Evolutionary conservation across 352 stramenopile species (phyloP), one percentile per base, ranked within the genome.

Genomic region (Peronospora belbahrii): DNA sequence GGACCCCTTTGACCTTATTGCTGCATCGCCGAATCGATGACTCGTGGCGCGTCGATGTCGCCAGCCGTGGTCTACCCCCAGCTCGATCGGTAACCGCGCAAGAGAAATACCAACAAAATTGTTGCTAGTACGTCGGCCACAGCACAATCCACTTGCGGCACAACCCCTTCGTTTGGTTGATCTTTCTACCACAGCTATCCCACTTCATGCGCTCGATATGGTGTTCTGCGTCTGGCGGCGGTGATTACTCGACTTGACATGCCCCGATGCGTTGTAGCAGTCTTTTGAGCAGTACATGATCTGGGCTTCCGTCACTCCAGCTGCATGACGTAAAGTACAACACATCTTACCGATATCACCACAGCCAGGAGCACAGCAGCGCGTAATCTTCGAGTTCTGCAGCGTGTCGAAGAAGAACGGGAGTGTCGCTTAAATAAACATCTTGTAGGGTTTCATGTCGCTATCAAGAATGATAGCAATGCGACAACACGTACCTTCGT

Each of bases 381-480:
- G 67, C 25, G 59, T 74, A 32, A 82, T 79, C 60, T n/a, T n/a
- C n/a, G 75, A 74, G 56, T 73, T n/a, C 52, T 78, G 59, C 11
- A 72, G 74, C 3, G 48, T 56, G 48, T 83, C 74, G 42, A 85
- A 85, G 47, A 85, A 85, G 57, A 85, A 85, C 0, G 74, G 74
- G 9, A 85, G 55, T 22, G 67, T 76, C n/a, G n/a, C n/a, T n/a
- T n/a, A n/a, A n/a, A n/a, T n/a, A n/a, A n/a, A n/a, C n/a, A n/a
- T n/a, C n/a, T n/a, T n/a, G n/a, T 85, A 71, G 4, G 74, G 74
- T 57, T 85, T 85, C 77, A 89, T 89, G 53, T 89, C 77, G 52
- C 84, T 87, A 57, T 88, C 77, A 23, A 88, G 50, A 35, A 88
- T 89, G 35, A 89, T 78, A 20, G 69, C 72, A 48, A 86, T 85